Base-by-base conservation (phyloP, 345 rosid genomes). In the Euphorbia pulcherrima region DNA sequence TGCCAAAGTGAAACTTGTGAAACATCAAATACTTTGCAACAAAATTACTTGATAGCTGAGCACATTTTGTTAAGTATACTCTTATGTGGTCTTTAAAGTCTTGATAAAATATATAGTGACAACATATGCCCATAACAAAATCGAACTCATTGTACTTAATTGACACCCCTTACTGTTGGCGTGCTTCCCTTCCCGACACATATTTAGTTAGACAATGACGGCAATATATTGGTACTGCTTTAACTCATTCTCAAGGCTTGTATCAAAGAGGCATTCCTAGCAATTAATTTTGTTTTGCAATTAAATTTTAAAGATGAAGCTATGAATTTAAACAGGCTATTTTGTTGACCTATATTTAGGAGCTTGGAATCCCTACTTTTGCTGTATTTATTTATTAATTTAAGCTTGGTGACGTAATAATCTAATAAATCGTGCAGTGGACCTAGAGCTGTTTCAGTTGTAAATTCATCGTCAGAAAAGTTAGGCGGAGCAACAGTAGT, bases 401-500 rank as follows among this genome's bases (percentile, higher is more conserved):
- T 59, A 29, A 52, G 55, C 62, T 70, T 35, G 13, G 10, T 37
- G 1, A 57, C 16, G 11, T 30, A 44, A 24, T 21, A 39, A 46
- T 23, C 51, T 65, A 28, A 23, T 27, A 57, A 74, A 48, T 60
- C 65, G 69, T 88, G 86, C 84, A 90, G 97, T 65, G 94, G 97
- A 48, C 94, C 97, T 41, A 86, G 90, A 82, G 97, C 90, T 33
- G 82, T 87, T 58, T 73, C 89, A 7, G 94, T 92, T 46, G 72
- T 92, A 60, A 78, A 83, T 76, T 83, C 93, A 59, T 87, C 92
- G 57, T 90, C 97, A 66, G 96, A 87, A 74, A 87, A 81, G 80
- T 68, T 95, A 83, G 90, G 89, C 64, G 97, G 93, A 65, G 97
- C 94, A 47, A 81, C 77, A 83, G 97, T 95, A 59, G 86, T 81